These are phyloP conservation scores for Termitomyces sp. DNA, from an alignment of 768 basidiomycete genomes.

Conservation along the genomic window DNA sequence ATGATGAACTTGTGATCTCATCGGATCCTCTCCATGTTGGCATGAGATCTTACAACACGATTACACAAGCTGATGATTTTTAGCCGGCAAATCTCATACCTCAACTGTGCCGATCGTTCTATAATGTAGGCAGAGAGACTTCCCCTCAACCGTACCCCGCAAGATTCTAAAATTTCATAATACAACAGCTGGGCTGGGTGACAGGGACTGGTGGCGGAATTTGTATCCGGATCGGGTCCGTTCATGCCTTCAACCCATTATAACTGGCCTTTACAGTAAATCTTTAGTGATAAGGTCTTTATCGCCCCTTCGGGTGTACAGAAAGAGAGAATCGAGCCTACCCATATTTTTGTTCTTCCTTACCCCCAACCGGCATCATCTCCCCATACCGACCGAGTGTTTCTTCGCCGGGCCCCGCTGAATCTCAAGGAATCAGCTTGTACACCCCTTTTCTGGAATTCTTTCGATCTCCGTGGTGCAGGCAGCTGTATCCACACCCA, in stretches of 20 bases:
- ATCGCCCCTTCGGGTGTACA: conserved; percentile 89
- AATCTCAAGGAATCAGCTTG: conserved; percentile 83
- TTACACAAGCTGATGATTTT: conserved; percentile 2
- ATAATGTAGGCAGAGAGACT: conserved; percentile 34
- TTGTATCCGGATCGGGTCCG: conserved; percentile 64
- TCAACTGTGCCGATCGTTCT: conserved; percentile 79
- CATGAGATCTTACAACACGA: not conserved
- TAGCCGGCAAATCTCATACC: conserved; percentile 91
- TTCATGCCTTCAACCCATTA: not conserved
- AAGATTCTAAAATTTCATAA: conserved; percentile 3
- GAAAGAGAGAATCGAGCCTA: conserved; percentile 79
- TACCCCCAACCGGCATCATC: conserved; percentile 60
- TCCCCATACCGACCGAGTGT: conserved; percentile 64
- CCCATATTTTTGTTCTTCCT: conserved; percentile 85
- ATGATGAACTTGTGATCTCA: conserved; percentile 53
- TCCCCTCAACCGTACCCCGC: not conserved
- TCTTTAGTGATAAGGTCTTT: conserved; percentile 64
- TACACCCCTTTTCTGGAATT: conserved; percentile 91
- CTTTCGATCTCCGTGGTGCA: conserved; percentile 72
- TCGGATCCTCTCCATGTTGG: conserved; percentile 58
- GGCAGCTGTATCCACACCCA: conserved; percentile 91
- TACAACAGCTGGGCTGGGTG: conserved; percentile 72
- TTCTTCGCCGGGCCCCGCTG: conserved; percentile 66
- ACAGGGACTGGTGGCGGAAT: conserved; percentile 87
- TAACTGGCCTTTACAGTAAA: not conserved